phyloP scores from a whole-genome alignment of 2,329 filamentous ascomycete genomes.

The Periconia sp. region DNA sequence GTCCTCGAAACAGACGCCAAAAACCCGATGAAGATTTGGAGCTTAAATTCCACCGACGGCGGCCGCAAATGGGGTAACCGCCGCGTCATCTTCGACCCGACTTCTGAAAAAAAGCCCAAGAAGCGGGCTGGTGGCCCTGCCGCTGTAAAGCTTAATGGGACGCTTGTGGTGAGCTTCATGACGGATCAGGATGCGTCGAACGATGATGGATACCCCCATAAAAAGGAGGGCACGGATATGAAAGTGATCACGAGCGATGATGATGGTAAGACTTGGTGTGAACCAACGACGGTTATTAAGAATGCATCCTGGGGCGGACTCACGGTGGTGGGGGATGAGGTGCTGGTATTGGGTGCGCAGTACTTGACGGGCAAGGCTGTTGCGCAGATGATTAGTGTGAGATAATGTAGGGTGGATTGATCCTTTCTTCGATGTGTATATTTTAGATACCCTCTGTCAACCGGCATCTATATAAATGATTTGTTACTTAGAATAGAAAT shows the following conservation, averaged over 20 bases:
- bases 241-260: background rate
- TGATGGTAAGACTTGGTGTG: background rate
- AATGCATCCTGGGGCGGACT: background rate
- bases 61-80: background rate
- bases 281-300: background rate
- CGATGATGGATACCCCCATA: background rate
- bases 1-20: background rate
- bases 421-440: no score
- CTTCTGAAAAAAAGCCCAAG: no score
- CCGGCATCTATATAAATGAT: no score
- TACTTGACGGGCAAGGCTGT: background rate
- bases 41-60: background rate
- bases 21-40: background rate
- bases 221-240: background rate
- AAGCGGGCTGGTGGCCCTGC: background rate
- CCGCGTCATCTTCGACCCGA: background rate
- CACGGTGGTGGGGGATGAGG: background rate
- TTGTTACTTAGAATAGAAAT: no score
- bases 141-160: background rate
- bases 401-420: background rate
- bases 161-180: background rate
- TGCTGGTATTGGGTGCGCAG: background rate
- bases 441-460: no score
- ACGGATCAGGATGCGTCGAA: background rate
- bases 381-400: background rate